phyloP scores from a whole-genome alignment of 495 filamentous ascomycete genomes.

The Penicillium coprophilum region DNA sequence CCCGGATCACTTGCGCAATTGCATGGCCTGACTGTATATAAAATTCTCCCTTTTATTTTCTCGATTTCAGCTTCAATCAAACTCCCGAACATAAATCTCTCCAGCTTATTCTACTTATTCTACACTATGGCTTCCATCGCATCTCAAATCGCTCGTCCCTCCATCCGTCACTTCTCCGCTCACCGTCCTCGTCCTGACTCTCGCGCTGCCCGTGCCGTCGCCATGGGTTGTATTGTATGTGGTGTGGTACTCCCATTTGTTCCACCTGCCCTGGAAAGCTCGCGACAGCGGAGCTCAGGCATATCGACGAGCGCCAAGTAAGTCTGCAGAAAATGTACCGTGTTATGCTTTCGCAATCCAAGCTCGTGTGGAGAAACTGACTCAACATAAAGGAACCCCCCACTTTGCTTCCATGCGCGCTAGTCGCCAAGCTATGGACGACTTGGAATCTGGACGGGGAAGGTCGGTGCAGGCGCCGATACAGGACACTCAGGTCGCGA shows the following conservation, averaged over 20 bases:
- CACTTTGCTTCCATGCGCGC: conserved; percentile 50
- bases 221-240: conserved; percentile 41
- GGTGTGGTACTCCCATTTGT: conserved; percentile 48
- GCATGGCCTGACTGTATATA: conserved; percentile 24
- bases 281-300: conserved; percentile 37
- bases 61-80: too few relatives aligned
- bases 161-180: conserved; percentile 48
- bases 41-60: not conserved
- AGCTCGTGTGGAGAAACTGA: conserved; percentile 7
- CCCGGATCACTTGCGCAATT: conserved; percentile 21
- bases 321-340: conserved; percentile 12
- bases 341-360: not conserved
- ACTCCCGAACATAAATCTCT: too few relatives aligned
- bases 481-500: not conserved
- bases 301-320: conserved; percentile 42
- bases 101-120: too few relatives aligned
- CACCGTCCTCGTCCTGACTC: conserved; percentile 41
- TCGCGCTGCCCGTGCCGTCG: conserved; percentile 40
- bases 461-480: conserved; percentile 22
- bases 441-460: not conserved
- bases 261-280: conserved; percentile 48
- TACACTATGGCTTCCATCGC: conserved; percentile 29
- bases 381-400: conserved; percentile 32
- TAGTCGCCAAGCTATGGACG: conserved; percentile 18
- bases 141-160: conserved; percentile 36